phyloP scores from a whole-genome alignment of 345 rosid species.

The Corymbia maculata region DNA sequence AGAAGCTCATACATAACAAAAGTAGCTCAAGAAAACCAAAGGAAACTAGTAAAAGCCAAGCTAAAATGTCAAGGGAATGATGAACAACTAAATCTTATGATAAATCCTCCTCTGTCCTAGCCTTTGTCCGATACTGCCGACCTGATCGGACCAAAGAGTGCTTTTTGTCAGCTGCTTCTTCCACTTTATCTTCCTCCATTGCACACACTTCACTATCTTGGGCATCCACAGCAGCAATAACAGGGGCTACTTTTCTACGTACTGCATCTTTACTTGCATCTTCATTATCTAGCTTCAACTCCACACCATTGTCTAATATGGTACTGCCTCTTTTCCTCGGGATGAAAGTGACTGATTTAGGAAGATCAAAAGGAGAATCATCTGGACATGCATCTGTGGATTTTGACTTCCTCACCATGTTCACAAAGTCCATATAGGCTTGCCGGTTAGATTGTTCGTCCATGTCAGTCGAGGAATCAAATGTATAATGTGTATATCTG shows the following conservation, averaged over 20 bases:
- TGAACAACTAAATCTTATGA: not conserved
- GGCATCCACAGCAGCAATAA: constrained; percentile 32
- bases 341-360: constrained; percentile 50
- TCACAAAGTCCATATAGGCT: constrained; percentile 58
- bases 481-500: constrained; percentile 60
- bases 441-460: constrained; percentile 59
- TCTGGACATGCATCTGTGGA: constrained; percentile 1
- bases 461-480: constrained; percentile 36
- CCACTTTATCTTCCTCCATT: constrained; percentile 69
- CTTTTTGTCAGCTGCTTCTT: constrained; percentile 7
- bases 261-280: constrained; percentile 10
- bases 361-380: constrained; percentile 32
- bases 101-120: constrained; percentile 25
- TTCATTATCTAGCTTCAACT: constrained; percentile 8
- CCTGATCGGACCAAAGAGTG: constrained; percentile 13
- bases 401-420: constrained; percentile 18
- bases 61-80: not conserved
- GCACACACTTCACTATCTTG: constrained; percentile 28
- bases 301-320: constrained; percentile 7
- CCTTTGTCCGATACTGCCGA: constrained; percentile 53
- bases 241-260: constrained; percentile 11
- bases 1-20: not conserved
- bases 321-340: constrained; percentile 41
- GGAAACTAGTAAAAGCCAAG: not conserved
- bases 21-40: not conserved